These are phyloP conservation scores for Jamesozyma lodderae DNA, from an alignment of 805 yeast species.

Conservation along the genomic window DNA sequence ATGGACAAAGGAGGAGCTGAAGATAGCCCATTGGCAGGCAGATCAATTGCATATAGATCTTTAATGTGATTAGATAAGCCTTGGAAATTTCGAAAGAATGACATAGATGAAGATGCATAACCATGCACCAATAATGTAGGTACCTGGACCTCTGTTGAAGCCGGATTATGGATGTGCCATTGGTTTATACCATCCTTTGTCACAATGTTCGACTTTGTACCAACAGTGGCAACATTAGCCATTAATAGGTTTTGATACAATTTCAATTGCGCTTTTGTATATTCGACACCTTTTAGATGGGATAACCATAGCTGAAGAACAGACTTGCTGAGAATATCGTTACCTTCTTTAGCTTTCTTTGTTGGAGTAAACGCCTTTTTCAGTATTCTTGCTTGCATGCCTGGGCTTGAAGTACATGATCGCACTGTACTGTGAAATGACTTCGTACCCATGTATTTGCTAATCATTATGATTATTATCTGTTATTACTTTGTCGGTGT, in stretches of 20 bases:
- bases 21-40: slow-evolving; percentile 65
- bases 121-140: slow-evolving; percentile 71
- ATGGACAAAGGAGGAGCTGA: slow-evolving; percentile 33
- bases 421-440: too few species aligned
- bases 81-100: slow-evolving; percentile 64
- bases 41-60: slow-evolving; percentile 59
- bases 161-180: slow-evolving; percentile 27
- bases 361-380: background rate
- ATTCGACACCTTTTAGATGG: background rate
- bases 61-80: slow-evolving; percentile 39
- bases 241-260: slow-evolving; percentile 19
- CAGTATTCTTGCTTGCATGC: background rate
- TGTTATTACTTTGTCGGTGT: too few species aligned
- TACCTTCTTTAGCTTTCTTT: background rate
- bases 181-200: slow-evolving; percentile 21
- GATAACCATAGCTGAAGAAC: background rate
- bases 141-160: slow-evolving; percentile 14
- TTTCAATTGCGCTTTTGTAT: slow-evolving; percentile 8
- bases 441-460: too few species aligned
- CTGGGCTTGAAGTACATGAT: too few species aligned
- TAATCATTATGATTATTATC: too few species aligned
- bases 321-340: background rate
- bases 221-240: slow-evolving; percentile 9
- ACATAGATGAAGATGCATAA: slow-evolving; percentile 84
- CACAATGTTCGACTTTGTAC: slow-evolving; percentile 14